Evolutionary conservation across 805 yeast species (phyloP), one percentile per base, ranked within the genome.

Genomic region (Candida nanaspora): DNA sequence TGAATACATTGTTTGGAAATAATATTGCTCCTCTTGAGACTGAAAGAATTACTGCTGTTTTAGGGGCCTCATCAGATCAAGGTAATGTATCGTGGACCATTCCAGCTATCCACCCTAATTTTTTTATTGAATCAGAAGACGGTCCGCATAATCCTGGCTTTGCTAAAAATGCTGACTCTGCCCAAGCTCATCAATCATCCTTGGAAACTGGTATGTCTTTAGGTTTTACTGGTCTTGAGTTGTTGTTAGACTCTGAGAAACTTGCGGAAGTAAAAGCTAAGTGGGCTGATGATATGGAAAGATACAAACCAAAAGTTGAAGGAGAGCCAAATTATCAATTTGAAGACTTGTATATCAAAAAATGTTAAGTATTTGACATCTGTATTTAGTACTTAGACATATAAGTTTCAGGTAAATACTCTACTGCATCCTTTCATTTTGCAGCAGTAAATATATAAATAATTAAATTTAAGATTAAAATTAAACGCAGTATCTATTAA

Each of bases 131-230:
- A 14, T 46, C 51, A 6, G 52, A 38, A 19, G 44, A 41, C 22
- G 49, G 50, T n/a, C 46, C 51, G 7, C 56, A 53, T 43, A 51
- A 46, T 34, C 48, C 47, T n/a, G 48, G 45, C 15, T 53, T 53
- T 41, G 41, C 52, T 4, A 35, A 41, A 14, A 39, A 35, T 35
- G 55, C 52, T 6, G 44, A 45, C 5, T 43, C 41, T 11, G 23
- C 29, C 31, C 46, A 48, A 18, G 44, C 48, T 8, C 53, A 50
- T 38, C 28, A 27, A 16, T 41, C 48, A 16, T 45, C 50, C 13
- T 39, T 51, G 28, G 44, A 48, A 28, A 36, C 47, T 22, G 54
- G 50, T 15, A 46, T 46, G 44, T 39, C 45, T n/a, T 26, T 53
- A 44, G 50, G 45, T n/a, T 44, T 45, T 33, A 46, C 52, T 6